Base-by-base conservation (phyloP, 1,139 yeast genomes). In the Yamadazyma diospyri region DNA sequence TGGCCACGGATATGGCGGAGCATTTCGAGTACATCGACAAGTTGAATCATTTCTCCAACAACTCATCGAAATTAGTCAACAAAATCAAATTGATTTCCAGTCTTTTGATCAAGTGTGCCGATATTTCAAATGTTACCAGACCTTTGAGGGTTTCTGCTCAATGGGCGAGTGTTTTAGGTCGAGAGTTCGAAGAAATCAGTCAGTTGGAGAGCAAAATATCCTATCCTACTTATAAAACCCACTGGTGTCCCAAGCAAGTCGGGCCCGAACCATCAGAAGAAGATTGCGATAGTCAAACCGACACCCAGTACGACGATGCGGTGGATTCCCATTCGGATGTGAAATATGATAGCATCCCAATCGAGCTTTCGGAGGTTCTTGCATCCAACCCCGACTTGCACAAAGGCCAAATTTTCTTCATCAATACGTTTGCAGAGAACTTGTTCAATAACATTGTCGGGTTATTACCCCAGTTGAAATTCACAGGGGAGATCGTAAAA, bases 1-100 rank as follows among this genome's bases (percentile, higher is more conserved):
- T 86, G 38, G 95, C 97, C 9, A 92, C 98, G 0, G 97, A 92
- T 59, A 89, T 92, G 97, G 94, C 92, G 0, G 75, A 77, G 49
- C 98, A 92, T 64, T 78, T 78, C 46, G 81, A 74, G 38, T 89
- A 83, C 57, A 78, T 88, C 52, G 64, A 65, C 30, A 64, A 71
- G 46, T 67, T 69, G 27, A 49, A 46, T 13, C 47, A 46, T 33
- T 43, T 44, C 28, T 41, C 40, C 16, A 47, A 50, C 32, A 45
- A 29, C 26, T 27, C 36, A 13, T 33, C 55, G 16, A 47, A 45
- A 19, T 33, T 45, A 5, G 57, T 44, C 14, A 55, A 51, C 44
- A 56, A 47, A 44, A 69, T 64, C 13, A 64, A 64, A 35, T 61
- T 87, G 41, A 63, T 85, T 15, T 68, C 81, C 27, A 75, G 87